phyloP scores from a whole-genome alignment of 1,284 basidiomycete species.

The Cryptococcus sp. region DNA sequence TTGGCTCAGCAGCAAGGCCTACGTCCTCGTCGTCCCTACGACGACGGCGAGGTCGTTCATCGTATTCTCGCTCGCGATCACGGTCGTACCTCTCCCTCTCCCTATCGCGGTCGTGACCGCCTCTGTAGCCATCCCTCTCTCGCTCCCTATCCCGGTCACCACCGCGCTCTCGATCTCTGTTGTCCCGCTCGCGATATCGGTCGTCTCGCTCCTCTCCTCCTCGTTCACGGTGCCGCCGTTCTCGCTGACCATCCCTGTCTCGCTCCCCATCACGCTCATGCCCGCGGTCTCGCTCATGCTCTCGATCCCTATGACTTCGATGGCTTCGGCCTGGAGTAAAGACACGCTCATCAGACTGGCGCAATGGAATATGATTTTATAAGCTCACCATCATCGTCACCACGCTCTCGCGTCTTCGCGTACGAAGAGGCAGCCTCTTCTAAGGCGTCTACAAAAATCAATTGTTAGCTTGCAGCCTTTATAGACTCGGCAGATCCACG shows the following conservation, averaged over 20 bases:
- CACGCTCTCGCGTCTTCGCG: conserved; percentile 20
- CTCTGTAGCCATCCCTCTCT: conserved; percentile 10
- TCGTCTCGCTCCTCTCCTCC: conserved; percentile 12
- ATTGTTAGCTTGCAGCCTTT: neutral
- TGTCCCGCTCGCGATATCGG: conserved; percentile 12
- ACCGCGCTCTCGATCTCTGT: conserved; percentile 12
- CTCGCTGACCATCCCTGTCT: conserved; percentile 6
- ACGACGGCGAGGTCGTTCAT: conserved; percentile 20
- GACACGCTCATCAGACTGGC: conserved; percentile 2
- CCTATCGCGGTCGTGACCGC: conserved; percentile 16
- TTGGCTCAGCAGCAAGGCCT: conserved; percentile 23
- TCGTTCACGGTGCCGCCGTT: conserved; percentile 9
- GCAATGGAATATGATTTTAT: neutral
- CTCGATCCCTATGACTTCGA: conserved; percentile 23
- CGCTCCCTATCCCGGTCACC: conserved; percentile 7
- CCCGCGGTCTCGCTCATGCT: conserved; percentile 11
- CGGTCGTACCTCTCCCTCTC: conserved; percentile 19
- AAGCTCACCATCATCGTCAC: conserved; percentile 24
- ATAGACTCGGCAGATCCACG: neutral
- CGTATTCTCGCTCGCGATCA: conserved; percentile 8
- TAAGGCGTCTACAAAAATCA: conserved; percentile 23
- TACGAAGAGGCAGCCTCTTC: conserved; percentile 37
- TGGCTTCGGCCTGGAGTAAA: conserved; percentile 15
- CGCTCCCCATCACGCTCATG: conserved; percentile 12
- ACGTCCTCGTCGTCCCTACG: conserved; percentile 25